phyloP scores from a whole-genome alignment of 2,329 filamentous ascomycete genomes.

The Claviceps pusilla region DNA sequence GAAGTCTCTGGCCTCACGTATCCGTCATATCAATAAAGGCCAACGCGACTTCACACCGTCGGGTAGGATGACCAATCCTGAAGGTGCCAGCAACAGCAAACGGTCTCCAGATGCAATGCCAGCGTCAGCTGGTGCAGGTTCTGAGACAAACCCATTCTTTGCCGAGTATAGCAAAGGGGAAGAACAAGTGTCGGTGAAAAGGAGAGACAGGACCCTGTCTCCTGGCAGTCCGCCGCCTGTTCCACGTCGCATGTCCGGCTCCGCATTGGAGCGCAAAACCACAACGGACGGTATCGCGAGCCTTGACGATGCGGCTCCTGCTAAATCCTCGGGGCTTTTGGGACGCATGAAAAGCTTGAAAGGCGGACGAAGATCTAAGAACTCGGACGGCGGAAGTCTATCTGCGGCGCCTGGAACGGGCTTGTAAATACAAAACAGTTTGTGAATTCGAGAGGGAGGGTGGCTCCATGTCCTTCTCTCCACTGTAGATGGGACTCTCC shows the following conservation, averaged over 20 bases:
- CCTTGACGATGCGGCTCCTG: constrained; percentile 25
- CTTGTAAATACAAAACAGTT: constrained; percentile 17
- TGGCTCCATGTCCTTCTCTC: not conserved
- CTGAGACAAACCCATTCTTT: constrained; percentile 61
- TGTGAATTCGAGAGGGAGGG: constrained; percentile 7
- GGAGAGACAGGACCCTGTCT: constrained; percentile 23
- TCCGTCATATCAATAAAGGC: constrained; percentile 69
- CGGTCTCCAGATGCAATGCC: constrained; percentile 25
- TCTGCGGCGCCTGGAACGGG: constrained; percentile 21
- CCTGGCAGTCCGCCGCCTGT: constrained; percentile 45
- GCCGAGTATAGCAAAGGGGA: constrained; percentile 53
- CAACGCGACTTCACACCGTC: constrained; percentile 44
- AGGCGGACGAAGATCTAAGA: constrained; percentile 37
- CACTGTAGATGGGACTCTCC: not conserved
- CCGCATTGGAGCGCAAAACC: constrained; percentile 45
- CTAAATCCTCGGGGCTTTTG: constrained; percentile 48
- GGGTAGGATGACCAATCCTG: constrained; percentile 43
- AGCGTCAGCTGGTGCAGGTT: constrained; percentile 18
- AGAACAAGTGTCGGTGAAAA: constrained; percentile 34
- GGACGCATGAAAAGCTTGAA: constrained; percentile 73
- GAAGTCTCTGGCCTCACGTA: constrained; percentile 85
- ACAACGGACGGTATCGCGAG: constrained; percentile 40
- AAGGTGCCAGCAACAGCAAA: constrained; percentile 26
- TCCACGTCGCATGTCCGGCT: constrained; percentile 21
- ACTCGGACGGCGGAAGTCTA: constrained; percentile 13